These are phyloP conservation scores for Paramecium pentaurelia DNA, from an alignment of 73 alveolate species.

Conservation along the genomic window DNA sequence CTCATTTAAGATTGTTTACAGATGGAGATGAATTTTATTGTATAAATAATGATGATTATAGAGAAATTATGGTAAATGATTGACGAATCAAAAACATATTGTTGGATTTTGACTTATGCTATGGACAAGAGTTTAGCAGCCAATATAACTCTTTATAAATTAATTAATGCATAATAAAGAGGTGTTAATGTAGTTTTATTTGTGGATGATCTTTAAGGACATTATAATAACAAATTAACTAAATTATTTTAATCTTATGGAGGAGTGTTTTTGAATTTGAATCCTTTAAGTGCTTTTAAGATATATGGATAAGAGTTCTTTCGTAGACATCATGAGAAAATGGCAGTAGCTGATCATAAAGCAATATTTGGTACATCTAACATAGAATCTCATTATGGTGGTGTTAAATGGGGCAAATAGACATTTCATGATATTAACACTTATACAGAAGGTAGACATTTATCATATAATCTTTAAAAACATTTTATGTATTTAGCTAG, in stretches of 20 bases:
- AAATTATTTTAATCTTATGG: background rate
- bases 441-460: background rate
- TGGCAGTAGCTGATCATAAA: conserved; percentile 57
- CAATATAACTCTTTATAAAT: background rate
- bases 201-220: conserved; percentile 38
- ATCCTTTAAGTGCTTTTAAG: background rate
- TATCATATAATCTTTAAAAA: background rate
- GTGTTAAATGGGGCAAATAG: conserved; percentile 49
- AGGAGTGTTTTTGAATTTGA: background rate
- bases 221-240: conserved; percentile 2
- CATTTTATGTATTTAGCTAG: conserved; percentile 42
- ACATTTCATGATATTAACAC: conserved; percentile 60
- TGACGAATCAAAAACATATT: conserved; percentile 17
- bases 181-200: conserved; percentile 27
- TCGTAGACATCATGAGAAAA: conserved; percentile 62
- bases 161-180: conserved; percentile 18
- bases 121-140: conserved; percentile 36
- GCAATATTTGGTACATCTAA: conserved; percentile 66
- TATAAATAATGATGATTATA: background rate
- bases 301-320: conserved; percentile 21
- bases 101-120: conserved; percentile 40
- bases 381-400: conserved; percentile 61
- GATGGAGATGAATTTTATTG: conserved; percentile 26
- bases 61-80: conserved; percentile 1
- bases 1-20: background rate